phyloP scores from a whole-genome alignment of 129 eudicot genomes.

The Escallonia herrerae region DNA sequence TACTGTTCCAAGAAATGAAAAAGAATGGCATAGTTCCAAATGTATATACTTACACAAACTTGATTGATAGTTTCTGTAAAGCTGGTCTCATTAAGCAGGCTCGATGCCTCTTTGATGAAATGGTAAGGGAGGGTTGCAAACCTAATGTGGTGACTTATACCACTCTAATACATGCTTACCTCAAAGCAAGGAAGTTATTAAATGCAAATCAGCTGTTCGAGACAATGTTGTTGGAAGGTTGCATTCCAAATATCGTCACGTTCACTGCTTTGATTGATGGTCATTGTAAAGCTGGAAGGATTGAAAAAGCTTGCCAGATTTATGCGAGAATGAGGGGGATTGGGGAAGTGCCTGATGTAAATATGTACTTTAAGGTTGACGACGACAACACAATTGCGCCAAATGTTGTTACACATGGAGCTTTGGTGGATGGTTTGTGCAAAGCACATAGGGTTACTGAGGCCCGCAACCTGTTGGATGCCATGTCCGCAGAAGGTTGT shows the following conservation, averaged over 20 bases:
- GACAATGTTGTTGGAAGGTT: constrained; percentile 62
- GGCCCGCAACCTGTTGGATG: constrained; percentile 65
- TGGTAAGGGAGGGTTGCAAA: constrained; percentile 62
- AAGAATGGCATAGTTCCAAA: constrained; percentile 66
- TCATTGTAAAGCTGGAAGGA: constrained; percentile 68
- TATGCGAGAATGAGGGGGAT: constrained; percentile 72
- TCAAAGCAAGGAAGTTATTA: constrained; percentile 54
- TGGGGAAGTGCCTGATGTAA: constrained; percentile 36
- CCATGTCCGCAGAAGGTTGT: constrained; percentile 70
- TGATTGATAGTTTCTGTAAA: constrained; percentile 90
- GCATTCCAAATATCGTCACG: constrained; percentile 78
- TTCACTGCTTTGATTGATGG: constrained; percentile 85
- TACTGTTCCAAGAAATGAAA: constrained; percentile 73
- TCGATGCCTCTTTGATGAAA: constrained; percentile 70
- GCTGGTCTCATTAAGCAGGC: constrained; percentile 80
- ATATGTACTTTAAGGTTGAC: constrained; percentile 47
- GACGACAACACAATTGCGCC: constrained; percentile 37
- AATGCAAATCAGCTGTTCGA: constrained; percentile 72
- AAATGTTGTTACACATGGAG: constrained; percentile 91
- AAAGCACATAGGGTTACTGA: constrained; percentile 70
- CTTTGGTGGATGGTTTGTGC: constrained; percentile 89
- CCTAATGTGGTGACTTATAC: constrained; percentile 96
- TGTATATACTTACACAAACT: constrained; percentile 75
- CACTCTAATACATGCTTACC: constrained; percentile 78
- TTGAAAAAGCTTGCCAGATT: constrained; percentile 68